These are phyloP conservation scores for Bjerkandera adusta DNA, from an alignment of 1,284 basidiomycete species.

Conservation along the genomic window DNA sequence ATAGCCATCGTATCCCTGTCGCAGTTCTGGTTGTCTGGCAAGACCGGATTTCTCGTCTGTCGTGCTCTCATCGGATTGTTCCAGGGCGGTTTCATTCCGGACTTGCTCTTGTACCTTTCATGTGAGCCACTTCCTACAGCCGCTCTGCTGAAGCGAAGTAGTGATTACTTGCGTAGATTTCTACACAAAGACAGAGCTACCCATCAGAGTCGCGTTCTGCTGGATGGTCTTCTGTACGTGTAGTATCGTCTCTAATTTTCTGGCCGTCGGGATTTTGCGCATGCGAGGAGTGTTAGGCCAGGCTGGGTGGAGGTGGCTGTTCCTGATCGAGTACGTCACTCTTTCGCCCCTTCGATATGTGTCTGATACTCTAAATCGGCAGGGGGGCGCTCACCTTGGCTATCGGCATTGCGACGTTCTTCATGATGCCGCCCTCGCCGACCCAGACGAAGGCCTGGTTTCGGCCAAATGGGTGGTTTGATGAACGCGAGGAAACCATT, in stretches of 20 bases:
- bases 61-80: slow-evolving; percentile 26
- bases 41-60: slow-evolving; percentile 42
- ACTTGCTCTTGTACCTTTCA: slow-evolving; percentile 58
- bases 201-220: slow-evolving; percentile 57
- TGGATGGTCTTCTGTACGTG: slow-evolving; percentile 55
- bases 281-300: slow-evolving; percentile 52
- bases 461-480: slow-evolving; percentile 49
- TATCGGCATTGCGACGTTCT: slow-evolving; percentile 56
- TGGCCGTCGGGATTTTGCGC: slow-evolving; percentile 55
- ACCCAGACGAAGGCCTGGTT: slow-evolving; percentile 51
- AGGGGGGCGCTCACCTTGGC: slow-evolving; percentile 43
- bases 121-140: slow-evolving; percentile 63
- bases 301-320: slow-evolving; percentile 54
- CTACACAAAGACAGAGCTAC: slow-evolving; percentile 23
- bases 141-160: too few species aligned
- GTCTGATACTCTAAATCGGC: neutral
- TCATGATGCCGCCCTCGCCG: slow-evolving; percentile 61
- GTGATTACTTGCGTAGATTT: slow-evolving; percentile 26
- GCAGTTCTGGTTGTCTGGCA: slow-evolving; percentile 59
- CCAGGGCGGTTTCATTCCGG: slow-evolving; percentile 57
- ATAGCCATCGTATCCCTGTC: slow-evolving; percentile 48
- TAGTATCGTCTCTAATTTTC: slow-evolving; percentile 47
- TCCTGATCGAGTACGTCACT: slow-evolving; percentile 41
- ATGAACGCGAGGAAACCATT: slow-evolving; percentile 27
- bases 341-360: neutral